A percentile compares a stretch with the other conserved stretches of the same genome.
Evolutionary conservation across 2,329 filamentous ascomycete species (phyloP).

Genomic region (Venturia asperata): DNA sequence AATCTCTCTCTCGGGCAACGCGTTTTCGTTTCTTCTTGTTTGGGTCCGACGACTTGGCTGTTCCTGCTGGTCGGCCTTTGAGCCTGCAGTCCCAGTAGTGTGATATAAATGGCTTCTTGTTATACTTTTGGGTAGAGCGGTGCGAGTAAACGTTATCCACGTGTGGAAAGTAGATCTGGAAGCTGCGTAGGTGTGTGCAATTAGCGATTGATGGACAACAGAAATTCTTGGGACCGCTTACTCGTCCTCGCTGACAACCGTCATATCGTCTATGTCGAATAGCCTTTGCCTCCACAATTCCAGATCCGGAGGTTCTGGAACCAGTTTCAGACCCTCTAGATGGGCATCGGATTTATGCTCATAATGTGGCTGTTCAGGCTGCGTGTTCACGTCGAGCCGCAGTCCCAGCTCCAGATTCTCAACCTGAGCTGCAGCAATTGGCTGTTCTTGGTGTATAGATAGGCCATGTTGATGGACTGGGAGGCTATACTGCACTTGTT

Average conservation of each 20-base stretch:
- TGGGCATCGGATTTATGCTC: slow-evolving; percentile 13
- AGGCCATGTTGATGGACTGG: slow-evolving; percentile 11
- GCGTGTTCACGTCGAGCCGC: not conserved
- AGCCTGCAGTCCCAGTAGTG: slow-evolving; percentile 82
- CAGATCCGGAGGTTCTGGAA: slow-evolving; percentile 61
- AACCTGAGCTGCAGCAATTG: not conserved
- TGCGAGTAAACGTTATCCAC: slow-evolving; percentile 81
- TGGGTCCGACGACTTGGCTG: slow-evolving; percentile 70
- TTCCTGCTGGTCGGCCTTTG: slow-evolving; percentile 71
- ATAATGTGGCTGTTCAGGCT: not conserved
- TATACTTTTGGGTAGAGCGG: slow-evolving; percentile 72
- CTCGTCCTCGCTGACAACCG: slow-evolving; percentile 68
- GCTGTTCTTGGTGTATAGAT: slow-evolving; percentile 6
- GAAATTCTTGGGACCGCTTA: slow-evolving; percentile 35
- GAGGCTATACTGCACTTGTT: slow-evolving; percentile 8
- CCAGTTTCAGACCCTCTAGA: slow-evolving; percentile 46
- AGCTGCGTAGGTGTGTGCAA: slow-evolving; percentile 41
- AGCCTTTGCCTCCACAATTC: slow-evolving; percentile 62
- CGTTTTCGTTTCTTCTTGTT: slow-evolving; percentile 78
- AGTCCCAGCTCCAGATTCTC: not conserved
- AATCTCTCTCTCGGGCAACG: slow-evolving; percentile 63
- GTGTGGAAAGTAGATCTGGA: slow-evolving; percentile 74
- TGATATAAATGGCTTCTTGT: slow-evolving; percentile 73
- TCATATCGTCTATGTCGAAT: slow-evolving; percentile 67
- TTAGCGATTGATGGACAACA: slow-evolving; percentile 20